Evolutionary conservation across 106 monocot species (phyloP), one percentile per base, ranked within the genome.

Genomic region (Gastrodia elata): DNA sequence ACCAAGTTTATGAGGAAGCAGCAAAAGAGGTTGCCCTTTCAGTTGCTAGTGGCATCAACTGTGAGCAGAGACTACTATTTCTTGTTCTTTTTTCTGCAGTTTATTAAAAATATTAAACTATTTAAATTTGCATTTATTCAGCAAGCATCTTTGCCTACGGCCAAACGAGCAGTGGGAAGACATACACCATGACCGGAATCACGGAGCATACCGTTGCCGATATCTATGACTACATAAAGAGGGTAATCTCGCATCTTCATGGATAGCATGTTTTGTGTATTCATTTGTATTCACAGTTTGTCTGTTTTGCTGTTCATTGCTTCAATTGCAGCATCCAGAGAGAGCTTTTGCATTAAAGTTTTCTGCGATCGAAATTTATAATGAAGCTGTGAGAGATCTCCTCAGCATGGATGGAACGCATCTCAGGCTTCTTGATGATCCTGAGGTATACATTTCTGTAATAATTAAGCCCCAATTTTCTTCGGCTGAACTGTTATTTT

Each of bases 121-220:
- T 38, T 1, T 5, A 67, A 8, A 20, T 65, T 59, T 61, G 8
- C 68, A 20, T 65, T 79, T 38, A 59, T 34, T 79, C 85, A 99
- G 98, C 98, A 32, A 94, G 85, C 83, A 84, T 99, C 71, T 99
- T 99, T 77, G 98, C 98, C 5, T 99, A 99, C 75, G 98, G 98
- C 49, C 98, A 99, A 85, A 99, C 98, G 68, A 91, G 98, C 82
- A 99, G 98, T 78, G 98, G 98, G 70, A 99, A 99, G 77, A 99
- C 98, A 44, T 94, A 91, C 75, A 99, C 98, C n/a, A 99, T 99
- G 93, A 79, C 79, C 52, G 98, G 93, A 33, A 87, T 99, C 44
- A 99, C 98, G 5, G 91, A 94, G 68, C 82, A 87, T 78, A 81
- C 98, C 27, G 85, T 89, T 14, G 76, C 80, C 65, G 98, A 99